Percentiles rank a stretch among this genome's conserved stretches.
Conservation (phyloP, 768 basidiomycete genomes). For the Naganishia kalamii region DNA sequence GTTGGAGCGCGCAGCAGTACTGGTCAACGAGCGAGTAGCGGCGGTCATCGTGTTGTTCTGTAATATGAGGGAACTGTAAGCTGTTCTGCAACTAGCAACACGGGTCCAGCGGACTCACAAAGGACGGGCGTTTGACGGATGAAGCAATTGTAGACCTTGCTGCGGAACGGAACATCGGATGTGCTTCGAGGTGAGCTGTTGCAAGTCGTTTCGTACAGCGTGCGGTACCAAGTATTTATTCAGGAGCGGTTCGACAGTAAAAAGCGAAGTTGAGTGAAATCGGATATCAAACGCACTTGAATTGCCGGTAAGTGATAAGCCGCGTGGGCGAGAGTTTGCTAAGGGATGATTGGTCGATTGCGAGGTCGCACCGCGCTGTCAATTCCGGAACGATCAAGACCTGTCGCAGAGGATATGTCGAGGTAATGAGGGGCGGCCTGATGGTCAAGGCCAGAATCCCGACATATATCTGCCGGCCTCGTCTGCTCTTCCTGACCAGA, state of each 20-base stretch:
- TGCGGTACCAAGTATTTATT: slow-evolving; percentile 4
- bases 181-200: background rate
- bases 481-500: too few relatives aligned
- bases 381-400: too few relatives aligned
- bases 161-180: slow-evolving; percentile 12
- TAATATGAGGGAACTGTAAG: background rate
- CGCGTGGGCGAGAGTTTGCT: slow-evolving; percentile 15
- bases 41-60: slow-evolving; percentile 12
- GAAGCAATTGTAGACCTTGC: slow-evolving; percentile 11
- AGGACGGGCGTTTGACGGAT: background rate
- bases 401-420: too few relatives aligned
- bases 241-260: background rate
- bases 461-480: too few relatives aligned
- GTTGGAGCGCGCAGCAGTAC: slow-evolving; percentile 8
- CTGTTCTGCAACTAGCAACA: background rate
- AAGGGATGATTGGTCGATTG: too few relatives aligned
- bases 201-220: background rate
- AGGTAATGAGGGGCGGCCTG: too few relatives aligned
- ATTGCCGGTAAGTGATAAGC: slow-evolving; percentile 13
- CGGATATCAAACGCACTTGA: slow-evolving; percentile 4
- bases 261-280: background rate
- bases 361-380: too few relatives aligned
- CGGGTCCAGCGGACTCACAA: background rate
- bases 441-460: too few relatives aligned
- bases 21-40: background rate